Percentiles rank a stretch among this genome's conserved stretches.
phyloP scores from a whole-genome alignment of 208 protist genomes.

The Porcisia hertigi region DNA sequence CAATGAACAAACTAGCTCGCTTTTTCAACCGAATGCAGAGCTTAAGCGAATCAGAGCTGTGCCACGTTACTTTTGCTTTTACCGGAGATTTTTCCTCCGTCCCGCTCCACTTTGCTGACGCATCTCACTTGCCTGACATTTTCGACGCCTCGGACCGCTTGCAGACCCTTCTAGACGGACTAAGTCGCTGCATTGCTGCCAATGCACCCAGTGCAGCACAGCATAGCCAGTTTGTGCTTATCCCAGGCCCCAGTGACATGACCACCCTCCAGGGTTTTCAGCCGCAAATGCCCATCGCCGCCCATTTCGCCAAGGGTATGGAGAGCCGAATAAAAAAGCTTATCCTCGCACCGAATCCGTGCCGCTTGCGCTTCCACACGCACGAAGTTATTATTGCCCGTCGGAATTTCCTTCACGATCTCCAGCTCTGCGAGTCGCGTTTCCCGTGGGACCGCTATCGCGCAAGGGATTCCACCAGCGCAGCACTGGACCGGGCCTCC shows the following conservation, averaged over 20 bases:
- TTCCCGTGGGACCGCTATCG: constrained; percentile 31
- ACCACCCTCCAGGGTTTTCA: constrained; percentile 69
- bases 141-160: constrained; percentile 67
- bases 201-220: constrained; percentile 77
- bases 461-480: constrained; percentile 1
- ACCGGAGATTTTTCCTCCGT: constrained; percentile 76
- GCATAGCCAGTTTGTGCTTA: constrained; percentile 76
- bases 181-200: constrained; percentile 55
- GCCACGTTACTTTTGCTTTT: constrained; percentile 80
- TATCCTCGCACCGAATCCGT: constrained; percentile 80
- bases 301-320: constrained; percentile 52
- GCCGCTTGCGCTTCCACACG: constrained; percentile 83
- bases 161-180: constrained; percentile 44
- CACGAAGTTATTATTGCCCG: constrained; percentile 84
- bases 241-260: constrained; percentile 78
- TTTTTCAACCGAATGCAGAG: constrained; percentile 88
- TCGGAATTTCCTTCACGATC: constrained; percentile 67
- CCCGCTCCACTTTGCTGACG: constrained; percentile 74
- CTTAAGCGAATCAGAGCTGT: constrained; percentile 73
- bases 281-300: constrained; percentile 73
- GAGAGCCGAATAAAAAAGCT: constrained; percentile 62
- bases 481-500: background rate
- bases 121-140: constrained; percentile 73
- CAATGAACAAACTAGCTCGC: constrained; percentile 47
- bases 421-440: constrained; percentile 59